Conservation (phyloP, 2,329 filamentous ascomycete species). For the Salinomyces thailandicus region DNA sequence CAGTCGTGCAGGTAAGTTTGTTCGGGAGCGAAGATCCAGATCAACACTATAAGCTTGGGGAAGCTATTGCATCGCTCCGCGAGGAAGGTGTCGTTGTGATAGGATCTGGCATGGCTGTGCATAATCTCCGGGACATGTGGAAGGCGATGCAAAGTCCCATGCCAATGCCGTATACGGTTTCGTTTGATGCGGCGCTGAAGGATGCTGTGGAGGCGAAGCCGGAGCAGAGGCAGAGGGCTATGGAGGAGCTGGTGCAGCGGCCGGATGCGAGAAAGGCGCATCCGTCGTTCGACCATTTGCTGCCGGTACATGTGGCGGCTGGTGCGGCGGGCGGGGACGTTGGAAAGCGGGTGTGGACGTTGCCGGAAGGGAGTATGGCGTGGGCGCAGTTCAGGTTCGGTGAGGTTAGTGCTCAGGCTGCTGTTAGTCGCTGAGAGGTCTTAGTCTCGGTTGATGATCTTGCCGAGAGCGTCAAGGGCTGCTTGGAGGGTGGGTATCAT, state of each 20-base stretch:
- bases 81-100: slow-evolving; percentile 59
- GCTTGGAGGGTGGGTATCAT: too few species aligned
- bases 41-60: slow-evolving; percentile 57
- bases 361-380: slow-evolving; percentile 26
- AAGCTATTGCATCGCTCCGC: slow-evolving; percentile 54
- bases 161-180: slow-evolving; percentile 24
- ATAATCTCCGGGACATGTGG: slow-evolving; percentile 26
- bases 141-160: slow-evolving; percentile 3
- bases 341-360: slow-evolving; percentile 25
- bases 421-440: too few species aligned
- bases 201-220: slow-evolving; percentile 24
- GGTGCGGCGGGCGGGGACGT: slow-evolving; percentile 24
- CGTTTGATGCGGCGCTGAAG: slow-evolving; percentile 27
- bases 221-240: slow-evolving; percentile 23
- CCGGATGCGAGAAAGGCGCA: slow-evolving; percentile 51
- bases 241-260: slow-evolving; percentile 27
- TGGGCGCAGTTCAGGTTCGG: slow-evolving; percentile 29
- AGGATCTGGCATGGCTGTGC: slow-evolving; percentile 60
- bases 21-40: slow-evolving; percentile 54
- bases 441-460: too few species aligned
- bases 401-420: too few species aligned
- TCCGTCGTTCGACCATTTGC: slow-evolving; percentile 52
- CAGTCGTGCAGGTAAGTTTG: slow-evolving; percentile 62
- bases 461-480: too few species aligned
- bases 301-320: slow-evolving; percentile 46